Evolutionary conservation across 345 rosid species (phyloP).

Genomic region (Citrus cavaleriei): DNA sequence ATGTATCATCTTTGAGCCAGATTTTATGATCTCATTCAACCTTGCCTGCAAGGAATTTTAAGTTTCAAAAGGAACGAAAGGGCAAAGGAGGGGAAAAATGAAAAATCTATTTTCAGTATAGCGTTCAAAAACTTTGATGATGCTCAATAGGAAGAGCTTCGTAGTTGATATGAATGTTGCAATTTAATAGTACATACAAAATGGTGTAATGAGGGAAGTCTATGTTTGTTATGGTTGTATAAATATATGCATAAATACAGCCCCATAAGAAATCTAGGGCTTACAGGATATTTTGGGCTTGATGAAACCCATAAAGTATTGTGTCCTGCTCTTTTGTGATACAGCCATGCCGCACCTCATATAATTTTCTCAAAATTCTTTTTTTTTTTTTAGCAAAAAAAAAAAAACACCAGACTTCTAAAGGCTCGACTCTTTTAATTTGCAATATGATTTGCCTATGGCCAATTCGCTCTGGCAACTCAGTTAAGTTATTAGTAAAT

Average conservation of each 20-base stretch:
- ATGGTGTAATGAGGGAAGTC: background rate
- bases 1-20: slow-evolving; percentile 44
- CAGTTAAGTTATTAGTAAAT: background rate
- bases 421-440: background rate
- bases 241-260: background rate
- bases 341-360: background rate
- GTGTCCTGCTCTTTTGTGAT: background rate
- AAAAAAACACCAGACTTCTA: background rate
- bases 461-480: background rate
- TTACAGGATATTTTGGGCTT: background rate
- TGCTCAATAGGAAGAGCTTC: background rate
- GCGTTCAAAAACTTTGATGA: background rate
- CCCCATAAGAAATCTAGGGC: background rate
- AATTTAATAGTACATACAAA: background rate
- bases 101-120: background rate
- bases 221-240: background rate
- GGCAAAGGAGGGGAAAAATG: background rate
- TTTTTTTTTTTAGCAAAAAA: background rate
- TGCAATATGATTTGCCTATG: background rate
- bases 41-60: slow-evolving; percentile 55
- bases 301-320: background rate
- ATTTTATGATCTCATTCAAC: slow-evolving; percentile 78
- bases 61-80: background rate
- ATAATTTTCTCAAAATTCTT: background rate
- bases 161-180: background rate